These are phyloP conservation scores for Hypoxylon sp. DNA, from an alignment of 2,329 filamentous ascomycete species.

Conservation along the genomic window DNA sequence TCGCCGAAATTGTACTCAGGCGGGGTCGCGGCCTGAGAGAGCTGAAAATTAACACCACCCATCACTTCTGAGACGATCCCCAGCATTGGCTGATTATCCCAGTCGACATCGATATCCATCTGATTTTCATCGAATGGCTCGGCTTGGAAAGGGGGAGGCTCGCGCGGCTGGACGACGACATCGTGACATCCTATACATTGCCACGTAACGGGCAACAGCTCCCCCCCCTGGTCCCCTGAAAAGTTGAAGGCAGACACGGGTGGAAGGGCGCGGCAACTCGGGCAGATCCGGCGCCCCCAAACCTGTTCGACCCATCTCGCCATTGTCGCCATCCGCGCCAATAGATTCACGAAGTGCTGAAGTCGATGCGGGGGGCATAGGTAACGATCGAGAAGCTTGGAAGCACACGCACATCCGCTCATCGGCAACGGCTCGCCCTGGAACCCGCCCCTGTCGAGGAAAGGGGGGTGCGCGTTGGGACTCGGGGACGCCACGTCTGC, in stretches of 20 bases:
- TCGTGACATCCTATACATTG: slow-evolving; percentile 52
- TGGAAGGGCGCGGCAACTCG: slow-evolving; percentile 47
- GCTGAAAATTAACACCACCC: no score
- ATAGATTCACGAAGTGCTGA: slow-evolving; percentile 44
- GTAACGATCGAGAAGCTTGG: slow-evolving; percentile 50
- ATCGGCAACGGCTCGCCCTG: slow-evolving; percentile 31
- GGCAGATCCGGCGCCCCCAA: slow-evolving; percentile 48
- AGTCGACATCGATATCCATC: no score
- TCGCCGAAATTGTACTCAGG: no score
- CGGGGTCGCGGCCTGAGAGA: background rate
- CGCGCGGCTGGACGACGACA: slow-evolving; percentile 29
- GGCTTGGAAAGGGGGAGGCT: no score
- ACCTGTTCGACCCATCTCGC: slow-evolving; percentile 44
- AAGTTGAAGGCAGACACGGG: slow-evolving; percentile 30
- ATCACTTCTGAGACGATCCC: no score
- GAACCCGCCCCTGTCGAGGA: slow-evolving; percentile 16
- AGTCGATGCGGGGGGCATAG: slow-evolving; percentile 55
- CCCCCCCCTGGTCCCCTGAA: slow-evolving; percentile 12
- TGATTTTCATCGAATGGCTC: no score
- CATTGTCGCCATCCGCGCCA: slow-evolving; percentile 43
- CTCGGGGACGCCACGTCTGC: no score
- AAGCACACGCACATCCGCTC: slow-evolving; percentile 55
- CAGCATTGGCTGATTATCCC: no score
- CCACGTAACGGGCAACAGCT: slow-evolving; percentile 42
- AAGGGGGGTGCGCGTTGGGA: no score